Percentiles rank a stretch among this genome's conserved stretches.
Conservation (phyloP, 73 alveolate genomes). For the Paramecium sexaurelia region DNA sequence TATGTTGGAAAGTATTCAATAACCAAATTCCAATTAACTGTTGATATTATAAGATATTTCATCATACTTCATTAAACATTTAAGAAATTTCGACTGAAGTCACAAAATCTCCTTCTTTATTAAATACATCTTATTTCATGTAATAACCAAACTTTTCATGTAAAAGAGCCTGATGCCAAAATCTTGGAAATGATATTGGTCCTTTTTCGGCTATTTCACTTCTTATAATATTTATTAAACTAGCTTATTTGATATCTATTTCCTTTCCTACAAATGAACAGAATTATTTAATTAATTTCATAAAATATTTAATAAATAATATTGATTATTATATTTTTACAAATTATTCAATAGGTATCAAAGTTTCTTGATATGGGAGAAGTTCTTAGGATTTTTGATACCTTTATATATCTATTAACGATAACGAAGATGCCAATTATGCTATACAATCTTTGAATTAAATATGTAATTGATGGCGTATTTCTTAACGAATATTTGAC, state of each 20-base stretch:
- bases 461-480: conserved; percentile 6
- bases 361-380: conserved; percentile 1
- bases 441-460: conserved; percentile 17
- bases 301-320: no score
- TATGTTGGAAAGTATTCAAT: conserved; percentile 56
- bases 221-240: background rate
- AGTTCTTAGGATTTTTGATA: background rate
- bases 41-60: conserved; percentile 21
- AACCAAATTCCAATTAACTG: conserved; percentile 79
- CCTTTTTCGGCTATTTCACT: background rate
- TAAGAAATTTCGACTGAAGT: conserved; percentile 90
- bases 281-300: background rate
- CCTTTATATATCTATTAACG: background rate
- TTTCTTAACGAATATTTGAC: background rate
- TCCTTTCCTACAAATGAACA: background rate
- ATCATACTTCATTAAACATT: conserved; percentile 87
- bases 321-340: no score
- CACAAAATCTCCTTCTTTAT: conserved; percentile 89
- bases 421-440: conserved; percentile 23
- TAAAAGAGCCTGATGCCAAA: background rate
- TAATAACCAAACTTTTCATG: conserved; percentile 83
- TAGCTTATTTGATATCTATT: conserved; percentile 11
- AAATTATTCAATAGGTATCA: background rate
- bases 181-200: background rate
- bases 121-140: conserved; percentile 82